Evolutionary conservation across 306 rosid genomes (phyloP).

Genomic region (Pueraria montana): DNA sequence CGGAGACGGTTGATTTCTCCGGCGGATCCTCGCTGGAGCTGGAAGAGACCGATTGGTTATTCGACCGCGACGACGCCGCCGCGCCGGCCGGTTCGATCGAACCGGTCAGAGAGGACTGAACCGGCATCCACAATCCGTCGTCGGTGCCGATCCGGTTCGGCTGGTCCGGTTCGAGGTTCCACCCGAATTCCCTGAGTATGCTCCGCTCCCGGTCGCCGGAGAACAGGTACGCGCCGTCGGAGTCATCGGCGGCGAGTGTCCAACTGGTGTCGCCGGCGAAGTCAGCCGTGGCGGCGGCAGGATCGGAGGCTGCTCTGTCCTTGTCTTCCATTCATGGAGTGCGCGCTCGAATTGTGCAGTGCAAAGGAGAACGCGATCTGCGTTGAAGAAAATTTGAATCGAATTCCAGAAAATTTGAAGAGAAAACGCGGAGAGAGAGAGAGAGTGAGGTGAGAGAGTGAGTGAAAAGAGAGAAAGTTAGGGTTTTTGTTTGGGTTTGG

Average conservation of each 20-base stretch:
- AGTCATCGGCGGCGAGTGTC: conserved; percentile 57
- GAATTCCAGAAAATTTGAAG: neutral
- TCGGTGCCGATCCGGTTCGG: conserved; percentile 54
- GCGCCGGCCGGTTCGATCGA: conserved; percentile 50
- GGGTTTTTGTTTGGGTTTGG: conserved; percentile 63
- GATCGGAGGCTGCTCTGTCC: conserved; percentile 51
- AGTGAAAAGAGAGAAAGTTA: conserved; percentile 50
- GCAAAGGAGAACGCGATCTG: conserved; percentile 16
- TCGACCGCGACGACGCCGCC: conserved; percentile 47
- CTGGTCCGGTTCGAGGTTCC: conserved; percentile 63
- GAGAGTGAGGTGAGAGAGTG: conserved; percentile 1
- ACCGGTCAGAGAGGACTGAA: conserved; percentile 47
- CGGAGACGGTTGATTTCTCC: conserved; percentile 77
- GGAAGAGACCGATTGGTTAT: conserved; percentile 77
- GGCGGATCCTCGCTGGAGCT: conserved; percentile 90
- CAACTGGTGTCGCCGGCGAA: conserved; percentile 63
- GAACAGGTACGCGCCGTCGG: conserved; percentile 57
- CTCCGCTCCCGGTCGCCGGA: conserved; percentile 53
- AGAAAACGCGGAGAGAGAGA: conserved; percentile 13
- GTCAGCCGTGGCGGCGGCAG: conserved; percentile 45
- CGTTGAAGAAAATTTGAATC: conserved; percentile 21
- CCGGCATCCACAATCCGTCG: conserved; percentile 40
- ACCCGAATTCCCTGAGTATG: conserved; percentile 76
- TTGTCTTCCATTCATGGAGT: conserved; percentile 61
- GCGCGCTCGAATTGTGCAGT: neutral